Evolutionary conservation across 2,329 filamentous ascomycete genomes (phyloP).

Genomic region (Coniochaeta sp.): DNA sequence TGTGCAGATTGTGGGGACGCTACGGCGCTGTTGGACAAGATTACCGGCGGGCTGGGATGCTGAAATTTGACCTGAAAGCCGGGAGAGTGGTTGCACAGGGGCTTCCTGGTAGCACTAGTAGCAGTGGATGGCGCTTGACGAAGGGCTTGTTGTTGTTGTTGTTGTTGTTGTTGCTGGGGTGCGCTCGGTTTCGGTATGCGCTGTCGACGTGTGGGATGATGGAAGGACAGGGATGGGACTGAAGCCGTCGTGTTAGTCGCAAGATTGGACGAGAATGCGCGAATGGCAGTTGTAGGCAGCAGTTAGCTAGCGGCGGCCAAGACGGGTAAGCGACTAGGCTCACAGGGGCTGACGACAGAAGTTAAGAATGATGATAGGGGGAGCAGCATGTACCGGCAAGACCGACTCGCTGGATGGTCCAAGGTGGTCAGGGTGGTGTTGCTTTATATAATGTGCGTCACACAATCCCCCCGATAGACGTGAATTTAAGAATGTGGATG

Average conservation of each 20-base stretch:
- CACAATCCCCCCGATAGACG: too few species aligned
- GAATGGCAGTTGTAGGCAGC: not conserved
- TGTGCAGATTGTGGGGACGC: constrained; percentile 16
- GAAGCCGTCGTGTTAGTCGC: not conserved
- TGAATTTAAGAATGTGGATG: not conserved
- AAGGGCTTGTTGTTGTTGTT: not conserved
- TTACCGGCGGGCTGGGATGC: constrained; percentile 16
- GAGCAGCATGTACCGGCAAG: not conserved
- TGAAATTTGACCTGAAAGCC: constrained; percentile 9
- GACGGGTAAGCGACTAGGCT: constrained; percentile 1
- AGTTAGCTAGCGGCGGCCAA: not conserved
- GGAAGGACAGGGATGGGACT: not conserved
- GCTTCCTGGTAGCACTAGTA: not conserved
- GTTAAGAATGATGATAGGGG: not conserved
- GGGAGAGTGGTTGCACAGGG: not conserved
- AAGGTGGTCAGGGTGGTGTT: too few species aligned
- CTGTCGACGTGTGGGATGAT: not conserved
- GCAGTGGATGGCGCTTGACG: not conserved
- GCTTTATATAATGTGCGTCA: not conserved
- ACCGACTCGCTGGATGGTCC: not conserved
- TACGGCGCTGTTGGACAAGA: constrained; percentile 14
- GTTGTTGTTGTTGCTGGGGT: not conserved
- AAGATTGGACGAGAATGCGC: not conserved
- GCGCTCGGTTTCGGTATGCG: too few species aligned
- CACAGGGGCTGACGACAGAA: not conserved